Conservation (phyloP, 768 basidiomycete species). For the Hypholoma sublateritium region DNA sequence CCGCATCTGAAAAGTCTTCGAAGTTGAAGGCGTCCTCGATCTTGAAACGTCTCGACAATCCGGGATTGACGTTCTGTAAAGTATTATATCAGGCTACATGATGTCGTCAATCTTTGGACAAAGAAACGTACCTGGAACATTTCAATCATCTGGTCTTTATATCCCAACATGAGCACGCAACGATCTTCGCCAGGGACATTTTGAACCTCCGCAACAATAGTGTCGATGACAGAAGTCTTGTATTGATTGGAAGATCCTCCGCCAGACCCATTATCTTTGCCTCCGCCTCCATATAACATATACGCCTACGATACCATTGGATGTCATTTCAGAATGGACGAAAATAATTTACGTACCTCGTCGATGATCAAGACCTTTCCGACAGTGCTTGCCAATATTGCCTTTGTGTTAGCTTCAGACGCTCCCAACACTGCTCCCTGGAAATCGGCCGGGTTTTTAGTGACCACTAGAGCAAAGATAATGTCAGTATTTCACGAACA, state of each 20-base stretch:
- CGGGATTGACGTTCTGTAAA: slow-evolving; percentile 66
- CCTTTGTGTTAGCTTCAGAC: slow-evolving; percentile 65
- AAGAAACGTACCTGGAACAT: slow-evolving; percentile 61
- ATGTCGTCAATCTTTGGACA: too few relatives aligned
- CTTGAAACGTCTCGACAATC: slow-evolving; percentile 61
- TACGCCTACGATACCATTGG: slow-evolving; percentile 46
- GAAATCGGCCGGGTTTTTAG: slow-evolving; percentile 69
- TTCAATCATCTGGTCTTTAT: slow-evolving; percentile 61
- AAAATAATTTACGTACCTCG: slow-evolving; percentile 39
- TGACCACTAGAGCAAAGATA: slow-evolving; percentile 36
- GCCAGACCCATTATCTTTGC: slow-evolving; percentile 17
- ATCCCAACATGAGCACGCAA: slow-evolving; percentile 64
- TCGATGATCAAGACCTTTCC: slow-evolving; percentile 74
- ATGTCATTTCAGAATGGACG: neutral
- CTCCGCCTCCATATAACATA: slow-evolving; percentile 55
- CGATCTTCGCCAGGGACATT: slow-evolving; percentile 68
- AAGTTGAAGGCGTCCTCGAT: slow-evolving; percentile 70
- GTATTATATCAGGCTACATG: neutral
- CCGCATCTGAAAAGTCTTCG: slow-evolving; percentile 56
- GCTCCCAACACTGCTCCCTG: slow-evolving; percentile 55
- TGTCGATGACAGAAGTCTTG: slow-evolving; percentile 72
- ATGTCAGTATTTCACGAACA: neutral
- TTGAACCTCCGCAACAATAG: slow-evolving; percentile 73
- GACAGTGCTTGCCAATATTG: slow-evolving; percentile 52
- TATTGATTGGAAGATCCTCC: slow-evolving; percentile 40